Base-by-base conservation (phyloP, 768 basidiomycete species). In the Amyloporia xantha region DNA sequence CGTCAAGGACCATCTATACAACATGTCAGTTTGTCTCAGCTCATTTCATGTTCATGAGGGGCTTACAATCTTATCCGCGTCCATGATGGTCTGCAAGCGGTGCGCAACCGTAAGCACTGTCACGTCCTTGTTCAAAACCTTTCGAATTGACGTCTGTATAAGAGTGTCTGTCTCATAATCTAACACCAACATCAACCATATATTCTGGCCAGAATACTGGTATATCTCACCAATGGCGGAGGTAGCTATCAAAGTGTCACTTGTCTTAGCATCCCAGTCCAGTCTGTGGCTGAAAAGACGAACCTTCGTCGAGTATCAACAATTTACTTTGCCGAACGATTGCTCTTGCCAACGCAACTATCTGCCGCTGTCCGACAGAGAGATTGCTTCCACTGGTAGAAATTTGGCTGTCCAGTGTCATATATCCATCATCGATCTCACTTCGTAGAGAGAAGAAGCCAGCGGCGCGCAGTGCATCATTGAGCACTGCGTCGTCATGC, bases 101-200 rank as follows among this genome's bases (percentile, higher is more conserved):
- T n/a, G n/a, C n/a, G n/a, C n/a, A n/a, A n/a, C n/a, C 81, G 78
- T 81, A 26, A 82, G 65, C n/a, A 82, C 64, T 0, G 81, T 82
- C 0, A 70, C 69, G 23, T 67, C 71, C 20, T 62, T 61, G 7
- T 59, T 62, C 3, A 77, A 59, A 51, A 71, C 70, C 17, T 67
- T 67, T 11, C 80, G 68, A 46, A 84, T 71, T 1, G 78, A 76
- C 5, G 65, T 63, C 60, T 84, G 82, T 49, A 84, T 81, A 47
- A 74, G 59, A 0, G 70, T 59, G 57, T 83, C 82, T 0, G 79
- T 83, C 49, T 70, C 69, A 54, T 78, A 76, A 61, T 83, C 81
- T 70, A n/a, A n/a, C n/a, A n/a, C n/a, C n/a, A 52, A 40, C 23
- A 27, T 10, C 15, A 15, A 7, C 5, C 7, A 21, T 7, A 11